phyloP scores from a whole-genome alignment of 176 grass and related monocot species.

The Metroxylon sagu region DNA sequence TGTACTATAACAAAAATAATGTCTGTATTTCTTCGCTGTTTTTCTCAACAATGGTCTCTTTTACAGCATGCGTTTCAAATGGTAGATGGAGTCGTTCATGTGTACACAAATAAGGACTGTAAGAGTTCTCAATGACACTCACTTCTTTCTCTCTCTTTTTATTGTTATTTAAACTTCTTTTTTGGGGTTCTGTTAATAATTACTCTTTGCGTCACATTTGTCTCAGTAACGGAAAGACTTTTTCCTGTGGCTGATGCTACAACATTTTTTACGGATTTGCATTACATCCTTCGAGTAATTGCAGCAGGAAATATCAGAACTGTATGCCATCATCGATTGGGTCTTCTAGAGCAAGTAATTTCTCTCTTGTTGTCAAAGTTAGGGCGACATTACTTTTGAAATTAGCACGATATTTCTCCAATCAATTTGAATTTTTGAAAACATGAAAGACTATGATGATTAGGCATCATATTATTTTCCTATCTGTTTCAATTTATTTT shows the following conservation, averaged over 20 bases:
- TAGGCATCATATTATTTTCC: neutral
- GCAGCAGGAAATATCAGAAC: constrained; percentile 91
- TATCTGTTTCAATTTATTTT: constrained; percentile 3
- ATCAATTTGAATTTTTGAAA: no score
- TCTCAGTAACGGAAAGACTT: constrained; percentile 68
- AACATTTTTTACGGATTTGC: constrained; percentile 91
- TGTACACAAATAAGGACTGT: constrained; percentile 71
- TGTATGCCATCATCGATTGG: constrained; percentile 73
- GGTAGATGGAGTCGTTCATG: constrained; percentile 93
- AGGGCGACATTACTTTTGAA: no score
- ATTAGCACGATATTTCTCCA: no score
- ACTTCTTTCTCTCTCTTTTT: constrained; percentile 5
- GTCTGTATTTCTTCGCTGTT: no score
- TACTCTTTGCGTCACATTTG: constrained; percentile 7
- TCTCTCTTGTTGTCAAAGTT: neutral
- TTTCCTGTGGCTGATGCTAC: constrained; percentile 85
- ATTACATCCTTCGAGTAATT: constrained; percentile 77
- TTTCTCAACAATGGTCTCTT: neutral
- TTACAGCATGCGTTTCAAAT: constrained; percentile 76
- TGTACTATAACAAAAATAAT: no score
- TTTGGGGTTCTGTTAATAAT: constrained; percentile 5
- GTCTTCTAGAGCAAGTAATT: constrained; percentile 84
- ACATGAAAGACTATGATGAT: neutral
- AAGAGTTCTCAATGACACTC: constrained; percentile 26
- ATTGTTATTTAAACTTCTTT: constrained; percentile 1